Conservation (phyloP, 805 yeast genomes). For the Candida boleticola region DNA sequence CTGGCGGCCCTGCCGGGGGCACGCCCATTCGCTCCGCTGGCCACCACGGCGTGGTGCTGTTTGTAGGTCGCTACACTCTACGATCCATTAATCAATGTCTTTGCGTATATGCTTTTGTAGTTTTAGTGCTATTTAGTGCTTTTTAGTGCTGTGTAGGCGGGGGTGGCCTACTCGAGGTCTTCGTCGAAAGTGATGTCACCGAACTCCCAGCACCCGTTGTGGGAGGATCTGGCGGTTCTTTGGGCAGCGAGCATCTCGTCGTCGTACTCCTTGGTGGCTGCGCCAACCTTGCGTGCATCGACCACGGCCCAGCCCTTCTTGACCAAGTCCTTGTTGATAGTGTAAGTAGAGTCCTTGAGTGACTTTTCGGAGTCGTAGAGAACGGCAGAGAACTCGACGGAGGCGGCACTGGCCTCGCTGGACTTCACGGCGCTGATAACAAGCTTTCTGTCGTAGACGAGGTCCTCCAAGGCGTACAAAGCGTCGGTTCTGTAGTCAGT, state of each 20-base stretch:
- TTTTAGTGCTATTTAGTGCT: too few relatives aligned
- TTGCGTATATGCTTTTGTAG: too few relatives aligned
- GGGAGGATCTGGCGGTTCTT: conserved; percentile 45
- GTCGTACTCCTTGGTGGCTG: conserved; percentile 34
- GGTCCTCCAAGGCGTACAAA: conserved; percentile 51
- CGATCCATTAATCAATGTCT: too few relatives aligned
- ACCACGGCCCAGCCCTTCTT: conserved; percentile 61
- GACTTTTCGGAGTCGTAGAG: conserved; percentile 58
- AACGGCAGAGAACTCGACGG: conserved; percentile 48
- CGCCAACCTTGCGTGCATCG: conserved; percentile 26
- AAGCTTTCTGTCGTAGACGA: conserved; percentile 49
- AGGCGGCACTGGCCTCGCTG: conserved; percentile 20
- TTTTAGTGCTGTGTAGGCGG: too few relatives aligned
- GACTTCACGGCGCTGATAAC: conserved; percentile 52
- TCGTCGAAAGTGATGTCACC: conserved; percentile 70
- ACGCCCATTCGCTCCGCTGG: too few relatives aligned
- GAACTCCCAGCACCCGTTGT: conserved; percentile 70
- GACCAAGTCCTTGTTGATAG: conserved; percentile 60
- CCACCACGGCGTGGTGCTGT: too few relatives aligned
- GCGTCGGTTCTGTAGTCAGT: conserved; percentile 56
- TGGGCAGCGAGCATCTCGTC: conserved; percentile 42
- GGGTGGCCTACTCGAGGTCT: conserved; percentile 15
- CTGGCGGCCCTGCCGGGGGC: too few relatives aligned
- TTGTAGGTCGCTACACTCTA: too few relatives aligned
- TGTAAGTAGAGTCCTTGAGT: conserved; percentile 50